Base-by-base conservation (phyloP, 768 basidiomycete species). In the Macrocybe gigantea region DNA sequence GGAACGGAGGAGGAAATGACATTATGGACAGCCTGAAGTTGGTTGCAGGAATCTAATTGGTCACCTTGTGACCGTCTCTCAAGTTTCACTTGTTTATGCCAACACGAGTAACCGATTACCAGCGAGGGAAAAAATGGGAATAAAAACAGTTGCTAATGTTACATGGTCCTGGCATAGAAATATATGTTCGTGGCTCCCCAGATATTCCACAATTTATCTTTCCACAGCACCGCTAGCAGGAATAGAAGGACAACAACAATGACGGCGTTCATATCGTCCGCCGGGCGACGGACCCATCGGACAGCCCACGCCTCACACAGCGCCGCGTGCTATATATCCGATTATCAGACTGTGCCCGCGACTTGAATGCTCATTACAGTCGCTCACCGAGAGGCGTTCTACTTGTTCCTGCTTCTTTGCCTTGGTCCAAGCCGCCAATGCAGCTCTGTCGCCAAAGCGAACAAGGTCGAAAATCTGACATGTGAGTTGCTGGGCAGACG, bases 1-100 rank as follows among this genome's bases (percentile, higher is more conserved):
- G 53, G n/a, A 76, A 60, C 45, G 71, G 70, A 31, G 69, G 63
- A 44, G 69, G 65, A 13, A 43, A 38, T 42, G 52, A 52, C 61
- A 62, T 56, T 56, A 45, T 33, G 5, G 13, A 39, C n/a, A 10
- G 35, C 8, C 8, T 47, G 36, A 33, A 44, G 9, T 44, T 8
- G 40, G 12, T 22, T 41, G 11, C 3, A 11, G 3, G 35, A 30
- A 46, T 47, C 8, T 53, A 38, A 50, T 56, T 53, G 44, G 38
- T 22, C 22, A 22, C 22, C 22, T 22, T 22, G 22, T 22, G 22
- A 22, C 22, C 22, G 22, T 22, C 22, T 22, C 22, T 22, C 22
- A 22, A 22, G 22, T 22, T 22, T 22, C 1, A 4, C 22, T 22
- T 22, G 22, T 22, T 22, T 22, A 22, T 22, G 22, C 22, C 22